These are phyloP conservation scores for Cyamopsis tetragonoloba DNA, from an alignment of 306 rosid genomes.

Conservation along the genomic window DNA sequence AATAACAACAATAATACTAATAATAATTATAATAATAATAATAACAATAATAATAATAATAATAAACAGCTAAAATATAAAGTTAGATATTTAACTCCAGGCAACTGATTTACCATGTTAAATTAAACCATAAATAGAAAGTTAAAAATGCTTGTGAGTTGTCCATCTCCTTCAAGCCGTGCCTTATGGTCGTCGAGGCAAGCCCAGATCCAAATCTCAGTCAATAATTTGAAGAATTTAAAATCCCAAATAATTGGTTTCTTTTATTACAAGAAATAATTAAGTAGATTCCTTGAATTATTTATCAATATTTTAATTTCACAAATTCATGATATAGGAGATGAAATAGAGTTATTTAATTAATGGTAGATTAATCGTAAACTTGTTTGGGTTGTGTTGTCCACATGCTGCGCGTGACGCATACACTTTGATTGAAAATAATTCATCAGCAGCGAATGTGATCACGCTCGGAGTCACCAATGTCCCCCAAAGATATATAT, in stretches of 20 bases:
- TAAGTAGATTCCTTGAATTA: neutral
- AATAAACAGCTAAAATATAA: too few relatives aligned
- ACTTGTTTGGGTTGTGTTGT: constrained; percentile 22
- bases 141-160: constrained; percentile 16
- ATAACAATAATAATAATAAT: too few relatives aligned
- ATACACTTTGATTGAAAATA: neutral
- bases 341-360: neutral
- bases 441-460: neutral
- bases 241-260: constrained; percentile 22
- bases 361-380: constrained; percentile 6
- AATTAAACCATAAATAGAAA: neutral
- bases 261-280: neutral
- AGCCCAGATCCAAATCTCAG: constrained; percentile 34
- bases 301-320: constrained; percentile 3
- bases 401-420: neutral
- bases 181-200: neutral
- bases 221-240: constrained; percentile 14
- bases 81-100: too few relatives aligned
- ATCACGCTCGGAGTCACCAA: constrained; percentile 2
- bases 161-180: neutral
- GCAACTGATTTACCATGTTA: too few relatives aligned
- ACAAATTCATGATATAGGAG: neutral
- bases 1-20: too few relatives aligned
- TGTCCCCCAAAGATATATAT: constrained; percentile 2
- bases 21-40: too few relatives aligned